Conservation (phyloP, 164 flowering plant species). For the Hamamelis virginiana region DNA sequence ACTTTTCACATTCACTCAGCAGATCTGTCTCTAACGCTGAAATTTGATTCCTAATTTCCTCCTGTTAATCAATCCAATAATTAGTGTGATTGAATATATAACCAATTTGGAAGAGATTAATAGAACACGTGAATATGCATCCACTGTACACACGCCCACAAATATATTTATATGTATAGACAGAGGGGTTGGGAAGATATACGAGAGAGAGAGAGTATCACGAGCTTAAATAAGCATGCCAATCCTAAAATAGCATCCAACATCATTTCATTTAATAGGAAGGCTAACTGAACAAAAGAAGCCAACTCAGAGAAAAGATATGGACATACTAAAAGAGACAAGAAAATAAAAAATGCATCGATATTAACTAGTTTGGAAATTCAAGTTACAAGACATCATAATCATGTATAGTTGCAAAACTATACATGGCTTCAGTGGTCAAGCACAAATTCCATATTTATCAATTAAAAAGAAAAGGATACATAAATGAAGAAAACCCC, state of each 20-base stretch:
- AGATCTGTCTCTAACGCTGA: slow-evolving; percentile 51
- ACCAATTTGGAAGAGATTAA: background rate
- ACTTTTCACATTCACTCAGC: slow-evolving; percentile 43
- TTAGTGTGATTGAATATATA: background rate
- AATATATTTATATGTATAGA: no score
- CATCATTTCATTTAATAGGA: no score
- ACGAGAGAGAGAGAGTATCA: no score
- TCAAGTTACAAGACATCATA: background rate
- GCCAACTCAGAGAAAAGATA: background rate
- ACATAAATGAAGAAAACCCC: background rate
- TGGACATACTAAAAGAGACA: background rate
- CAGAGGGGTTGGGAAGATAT: no score
- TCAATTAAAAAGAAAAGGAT: no score
- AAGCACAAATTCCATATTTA: no score
- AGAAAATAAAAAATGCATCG: background rate
- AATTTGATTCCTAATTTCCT: slow-evolving; percentile 59
- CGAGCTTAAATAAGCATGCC: no score
- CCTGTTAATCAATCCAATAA: slow-evolving; percentile 41
- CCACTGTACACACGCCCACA: no score
- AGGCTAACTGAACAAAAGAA: background rate
- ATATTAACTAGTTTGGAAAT: background rate
- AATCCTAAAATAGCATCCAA: no score
- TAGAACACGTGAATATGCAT: background rate
- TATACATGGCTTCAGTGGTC: background rate
- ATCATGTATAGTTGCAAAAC: background rate